A percentile compares a stretch with the other conserved stretches of the same genome.
phyloP scores from a whole-genome alignment of 176 grass and related monocot genomes.

The Neostapfia colusana region DNA sequence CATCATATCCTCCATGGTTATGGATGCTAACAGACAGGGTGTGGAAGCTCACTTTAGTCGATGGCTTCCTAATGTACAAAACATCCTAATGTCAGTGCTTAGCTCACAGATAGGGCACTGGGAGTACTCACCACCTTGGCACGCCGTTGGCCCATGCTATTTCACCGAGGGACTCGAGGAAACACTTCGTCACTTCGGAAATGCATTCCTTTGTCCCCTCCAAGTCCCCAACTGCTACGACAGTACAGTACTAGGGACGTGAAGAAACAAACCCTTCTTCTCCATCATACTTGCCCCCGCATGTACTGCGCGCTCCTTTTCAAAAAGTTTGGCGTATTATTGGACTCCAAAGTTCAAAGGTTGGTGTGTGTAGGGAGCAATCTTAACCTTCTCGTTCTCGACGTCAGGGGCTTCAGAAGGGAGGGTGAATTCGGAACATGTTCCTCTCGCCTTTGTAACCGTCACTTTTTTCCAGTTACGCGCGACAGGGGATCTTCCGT shows the following conservation, averaged over 20 bases:
- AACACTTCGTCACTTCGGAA: background rate
- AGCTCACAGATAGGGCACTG: no score
- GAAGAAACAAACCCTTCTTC: background rate
- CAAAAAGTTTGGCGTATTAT: background rate
- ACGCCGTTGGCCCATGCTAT: background rate
- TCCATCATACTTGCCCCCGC: background rate
- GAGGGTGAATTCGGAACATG: no score
- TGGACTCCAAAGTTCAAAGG: constrained; percentile 1
- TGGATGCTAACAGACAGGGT: background rate
- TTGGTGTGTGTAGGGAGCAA: background rate
- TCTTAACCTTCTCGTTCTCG: no score
- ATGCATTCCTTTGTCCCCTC: background rate
- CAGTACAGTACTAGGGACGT: background rate
- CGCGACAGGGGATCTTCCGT: background rate
- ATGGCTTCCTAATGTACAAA: no score
- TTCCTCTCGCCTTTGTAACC: background rate
- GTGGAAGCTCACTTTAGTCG: no score
- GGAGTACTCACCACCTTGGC: background rate
- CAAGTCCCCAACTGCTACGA: background rate
- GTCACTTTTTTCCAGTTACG: background rate
- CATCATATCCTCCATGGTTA: background rate
- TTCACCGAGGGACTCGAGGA: background rate
- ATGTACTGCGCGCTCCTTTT: background rate
- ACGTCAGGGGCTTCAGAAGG: no score
- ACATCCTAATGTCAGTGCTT: no score